Conservation (phyloP, 2,329 filamentous ascomycete genomes). For the Meredithiella fracta region DNA sequence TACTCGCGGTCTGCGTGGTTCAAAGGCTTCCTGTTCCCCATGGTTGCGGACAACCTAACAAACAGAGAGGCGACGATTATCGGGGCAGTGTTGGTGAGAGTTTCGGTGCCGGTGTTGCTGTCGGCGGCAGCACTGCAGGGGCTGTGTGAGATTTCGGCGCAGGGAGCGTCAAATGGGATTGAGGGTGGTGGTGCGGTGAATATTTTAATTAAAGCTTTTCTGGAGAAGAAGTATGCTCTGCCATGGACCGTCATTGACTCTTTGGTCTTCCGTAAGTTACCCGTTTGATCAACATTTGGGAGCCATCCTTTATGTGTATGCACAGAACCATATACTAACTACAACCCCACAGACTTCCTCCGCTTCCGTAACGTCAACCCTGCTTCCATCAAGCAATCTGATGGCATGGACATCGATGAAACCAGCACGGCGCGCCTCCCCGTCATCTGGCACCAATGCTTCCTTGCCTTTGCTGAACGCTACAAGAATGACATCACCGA, state of each 20-base stretch:
- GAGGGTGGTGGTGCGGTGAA: conserved; percentile 87
- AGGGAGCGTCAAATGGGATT: conserved; percentile 66
- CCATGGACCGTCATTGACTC: conserved; percentile 91
- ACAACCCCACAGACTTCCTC: conserved; percentile 60
- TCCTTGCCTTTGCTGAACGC: conserved; percentile 80
- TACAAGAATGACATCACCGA: conserved; percentile 95
- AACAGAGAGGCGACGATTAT: conserved; percentile 85
- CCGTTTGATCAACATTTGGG: neutral
- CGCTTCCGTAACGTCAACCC: conserved; percentile 63
- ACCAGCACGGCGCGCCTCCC: conserved; percentile 50
- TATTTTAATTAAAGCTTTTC: conserved; percentile 78
- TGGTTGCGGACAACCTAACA: conserved; percentile 74
- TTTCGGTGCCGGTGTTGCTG: conserved; percentile 80
- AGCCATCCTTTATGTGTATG: too few species aligned
- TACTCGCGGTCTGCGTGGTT: conserved; percentile 96
- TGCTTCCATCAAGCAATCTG: conserved; percentile 32
- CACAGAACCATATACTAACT: neutral
- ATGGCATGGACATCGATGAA: conserved; percentile 37
- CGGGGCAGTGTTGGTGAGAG: conserved; percentile 64
- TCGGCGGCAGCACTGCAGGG: conserved; percentile 82
- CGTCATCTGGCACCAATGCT: conserved; percentile 89
- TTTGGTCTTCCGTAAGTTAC: conserved; percentile 50
- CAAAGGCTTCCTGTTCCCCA: conserved; percentile 85
- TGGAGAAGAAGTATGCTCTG: conserved; percentile 94
- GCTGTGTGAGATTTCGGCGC: conserved; percentile 83